A percentile compares a stretch with the other conserved stretches of the same genome.
Conservation (phyloP, 768 basidiomycete genomes). For the Russula dissimulans region DNA sequence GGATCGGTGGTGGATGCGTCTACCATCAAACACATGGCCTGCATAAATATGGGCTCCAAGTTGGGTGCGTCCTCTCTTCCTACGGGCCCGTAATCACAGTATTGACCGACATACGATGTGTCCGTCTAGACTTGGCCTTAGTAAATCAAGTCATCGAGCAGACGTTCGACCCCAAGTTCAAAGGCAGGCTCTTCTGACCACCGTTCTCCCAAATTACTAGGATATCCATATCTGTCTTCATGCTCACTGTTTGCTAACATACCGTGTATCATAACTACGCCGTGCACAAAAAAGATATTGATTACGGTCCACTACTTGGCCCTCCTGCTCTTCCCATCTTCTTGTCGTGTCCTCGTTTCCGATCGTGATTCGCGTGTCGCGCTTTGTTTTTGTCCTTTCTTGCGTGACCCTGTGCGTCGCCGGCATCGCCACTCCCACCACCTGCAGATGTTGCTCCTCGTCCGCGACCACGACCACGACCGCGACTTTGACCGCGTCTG, state of each 20-base stretch:
- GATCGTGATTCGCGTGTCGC: constrained; percentile 58
- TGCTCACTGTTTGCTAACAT: background rate
- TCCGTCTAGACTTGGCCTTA: constrained; percentile 41
- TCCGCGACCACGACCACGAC: constrained; percentile 22
- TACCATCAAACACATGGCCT: constrained; percentile 44
- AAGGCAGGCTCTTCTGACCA: constrained; percentile 36
- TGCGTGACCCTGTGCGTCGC: constrained; percentile 45
- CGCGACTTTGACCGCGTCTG: background rate
- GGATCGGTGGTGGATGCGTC: constrained; percentile 48
- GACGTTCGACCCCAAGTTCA: constrained; percentile 50
- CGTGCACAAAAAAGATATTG: background rate
- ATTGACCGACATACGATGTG: background rate
- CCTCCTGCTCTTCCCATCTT: constrained; percentile 68
- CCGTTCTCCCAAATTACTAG: too few relatives aligned
- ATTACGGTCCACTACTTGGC: constrained; percentile 9
- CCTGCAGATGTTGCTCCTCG: constrained; percentile 21
- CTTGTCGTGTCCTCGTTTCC: constrained; percentile 81
- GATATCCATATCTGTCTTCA: background rate
- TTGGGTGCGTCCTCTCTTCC: constrained; percentile 40
- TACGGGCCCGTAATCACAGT: background rate
- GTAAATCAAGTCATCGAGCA: constrained; percentile 54
- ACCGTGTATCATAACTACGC: constrained; percentile 2
- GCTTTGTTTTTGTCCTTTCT: constrained; percentile 75
- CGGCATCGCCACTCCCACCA: constrained; percentile 31
- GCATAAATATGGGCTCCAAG: constrained; percentile 48